Conservation (phyloP, 169 alveolate species). For the Nephromyces sp. region DNA sequence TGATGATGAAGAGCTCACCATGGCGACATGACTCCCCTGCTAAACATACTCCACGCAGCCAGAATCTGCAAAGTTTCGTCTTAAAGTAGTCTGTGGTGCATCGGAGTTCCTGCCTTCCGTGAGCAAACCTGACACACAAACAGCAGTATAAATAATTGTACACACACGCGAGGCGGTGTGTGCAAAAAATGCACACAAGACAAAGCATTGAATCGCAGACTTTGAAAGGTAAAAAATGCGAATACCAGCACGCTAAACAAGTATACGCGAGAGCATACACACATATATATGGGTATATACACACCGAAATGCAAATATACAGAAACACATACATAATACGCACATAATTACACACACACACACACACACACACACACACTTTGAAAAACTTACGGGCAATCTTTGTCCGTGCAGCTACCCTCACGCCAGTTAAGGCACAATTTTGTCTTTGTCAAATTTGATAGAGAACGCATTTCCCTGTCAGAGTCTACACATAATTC, state of each 20-base stretch:
- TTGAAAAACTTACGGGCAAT: neutral
- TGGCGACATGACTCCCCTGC: conserved; percentile 1
- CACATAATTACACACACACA: neutral
- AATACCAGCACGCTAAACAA: too few relatives aligned
- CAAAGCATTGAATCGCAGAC: too few relatives aligned
- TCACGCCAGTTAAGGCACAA: conserved; percentile 4
- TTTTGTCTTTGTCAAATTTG: conserved; percentile 1
- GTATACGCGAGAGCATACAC: too few relatives aligned
- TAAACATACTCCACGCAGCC: conserved; percentile 8
- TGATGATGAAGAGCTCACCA: too few relatives aligned
- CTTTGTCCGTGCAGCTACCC: conserved; percentile 1
- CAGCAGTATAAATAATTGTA: too few relatives aligned
- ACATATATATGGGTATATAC: too few relatives aligned
- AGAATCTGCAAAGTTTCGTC: conserved; percentile 5
- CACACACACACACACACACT: neutral
- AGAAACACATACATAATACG: too few relatives aligned
- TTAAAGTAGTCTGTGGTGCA: conserved; percentile 1
- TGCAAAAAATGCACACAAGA: too few relatives aligned
- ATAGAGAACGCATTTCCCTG: neutral
- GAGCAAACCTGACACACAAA: neutral
- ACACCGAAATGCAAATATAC: too few relatives aligned
- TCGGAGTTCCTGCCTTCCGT: neutral
- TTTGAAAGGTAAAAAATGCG: too few relatives aligned
- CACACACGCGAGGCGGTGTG: too few relatives aligned
- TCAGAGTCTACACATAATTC: neutral